Conservation (phyloP, 2,329 filamentous ascomycete species). For the Exophiala spinifera region DNA sequence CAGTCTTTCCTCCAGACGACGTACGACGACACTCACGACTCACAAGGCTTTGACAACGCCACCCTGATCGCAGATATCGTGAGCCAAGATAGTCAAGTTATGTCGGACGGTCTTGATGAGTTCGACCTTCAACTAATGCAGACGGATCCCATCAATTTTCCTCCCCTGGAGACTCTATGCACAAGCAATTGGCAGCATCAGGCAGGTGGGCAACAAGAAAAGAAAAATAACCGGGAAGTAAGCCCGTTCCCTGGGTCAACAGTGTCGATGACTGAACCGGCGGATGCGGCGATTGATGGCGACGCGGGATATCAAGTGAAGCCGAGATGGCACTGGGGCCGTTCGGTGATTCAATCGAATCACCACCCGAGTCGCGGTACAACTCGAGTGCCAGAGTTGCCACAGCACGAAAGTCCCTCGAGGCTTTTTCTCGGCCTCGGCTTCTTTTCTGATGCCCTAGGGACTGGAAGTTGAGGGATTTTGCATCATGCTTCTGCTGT, state of each 20-base stretch:
- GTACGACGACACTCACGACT: neutral
- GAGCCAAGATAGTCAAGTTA: neutral
- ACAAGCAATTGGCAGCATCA: neutral
- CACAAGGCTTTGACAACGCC: neutral
- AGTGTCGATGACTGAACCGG: no score
- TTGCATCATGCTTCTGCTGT: no score
- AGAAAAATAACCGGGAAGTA: neutral
- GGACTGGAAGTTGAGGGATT: neutral
- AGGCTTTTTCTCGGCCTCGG: constrained; percentile 17
- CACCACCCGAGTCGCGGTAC: neutral
- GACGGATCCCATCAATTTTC: neutral
- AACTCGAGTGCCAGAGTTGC: neutral
- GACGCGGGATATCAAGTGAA: no score
- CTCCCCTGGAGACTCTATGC: neutral
- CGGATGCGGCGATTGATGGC: no score
- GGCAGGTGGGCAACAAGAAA: neutral
- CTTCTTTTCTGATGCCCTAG: constrained; percentile 14
- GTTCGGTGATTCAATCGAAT: no score
- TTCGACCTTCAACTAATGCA: neutral
- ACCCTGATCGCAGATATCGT: neutral
- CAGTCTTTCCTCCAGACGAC: neutral
- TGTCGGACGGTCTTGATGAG: neutral
- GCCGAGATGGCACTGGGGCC: no score
- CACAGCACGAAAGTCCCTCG: constrained; percentile 2
- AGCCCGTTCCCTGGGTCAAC: no score